phyloP scores from a whole-genome alignment of 2,329 filamentous ascomycete species.

The Alternaria gaisen region DNA sequence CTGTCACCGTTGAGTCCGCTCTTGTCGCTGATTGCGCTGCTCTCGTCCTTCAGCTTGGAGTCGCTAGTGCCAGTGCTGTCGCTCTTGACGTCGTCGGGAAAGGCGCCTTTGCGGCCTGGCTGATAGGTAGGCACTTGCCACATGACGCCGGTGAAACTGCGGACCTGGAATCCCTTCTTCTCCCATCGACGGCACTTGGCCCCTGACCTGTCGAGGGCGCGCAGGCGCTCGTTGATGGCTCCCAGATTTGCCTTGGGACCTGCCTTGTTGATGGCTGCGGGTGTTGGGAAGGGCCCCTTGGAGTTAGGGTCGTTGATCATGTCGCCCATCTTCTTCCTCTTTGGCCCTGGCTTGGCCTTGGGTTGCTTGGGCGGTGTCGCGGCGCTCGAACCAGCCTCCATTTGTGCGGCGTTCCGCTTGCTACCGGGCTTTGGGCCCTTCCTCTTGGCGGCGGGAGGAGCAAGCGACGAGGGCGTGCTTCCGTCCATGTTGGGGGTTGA shows the following conservation, averaged over 20 bases:
- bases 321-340: conserved; percentile 86
- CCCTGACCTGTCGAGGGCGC: conserved; percentile 90
- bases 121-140: conserved; percentile 89
- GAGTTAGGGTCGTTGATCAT: conserved; percentile 54
- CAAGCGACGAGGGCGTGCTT: conserved; percentile 51
- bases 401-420: conserved; percentile 64
- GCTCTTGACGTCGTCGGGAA: conserved; percentile 68
- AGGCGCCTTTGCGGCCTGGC: conserved; percentile 68
- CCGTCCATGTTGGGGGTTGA: conserved; percentile 47
- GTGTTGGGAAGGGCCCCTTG: conserved; percentile 53
- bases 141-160: conserved; percentile 87
- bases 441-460: conserved; percentile 68
- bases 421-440: conserved; percentile 74
- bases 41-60: conserved; percentile 65
- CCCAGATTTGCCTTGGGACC: conserved; percentile 97
- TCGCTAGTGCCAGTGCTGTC: conserved; percentile 65
- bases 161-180: conserved; percentile 81
- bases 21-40: conserved; percentile 68
- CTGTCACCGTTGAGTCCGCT: conserved; percentile 63
- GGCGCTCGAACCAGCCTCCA: conserved; percentile 59
- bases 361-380: conserved; percentile 67
- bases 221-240: conserved; percentile 94
- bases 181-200: conserved; percentile 93
- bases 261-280: conserved; percentile 75
- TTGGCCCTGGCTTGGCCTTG: conserved; percentile 89